These are phyloP conservation scores for Abrus pulchellus DNA, from an alignment of 306 rosid species.

Conservation along the genomic window DNA sequence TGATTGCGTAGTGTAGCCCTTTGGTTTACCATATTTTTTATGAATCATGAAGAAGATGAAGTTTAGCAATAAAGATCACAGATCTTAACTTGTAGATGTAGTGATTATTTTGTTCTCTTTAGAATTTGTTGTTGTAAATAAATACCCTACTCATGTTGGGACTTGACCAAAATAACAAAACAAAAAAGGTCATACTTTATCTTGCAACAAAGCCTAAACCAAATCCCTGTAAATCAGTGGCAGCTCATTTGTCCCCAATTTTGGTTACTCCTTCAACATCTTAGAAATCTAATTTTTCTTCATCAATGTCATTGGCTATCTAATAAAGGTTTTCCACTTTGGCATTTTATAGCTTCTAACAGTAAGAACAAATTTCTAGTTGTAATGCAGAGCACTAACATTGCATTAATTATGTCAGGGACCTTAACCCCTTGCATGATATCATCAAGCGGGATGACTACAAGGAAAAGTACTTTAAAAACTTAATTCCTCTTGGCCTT, in stretches of 20 bases:
- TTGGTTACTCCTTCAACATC: neutral
- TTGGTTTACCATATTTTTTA: neutral
- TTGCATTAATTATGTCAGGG: conserved; percentile 63
- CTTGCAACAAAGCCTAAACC: conserved; percentile 11
- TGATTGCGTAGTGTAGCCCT: neutral
- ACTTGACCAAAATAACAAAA: conserved; percentile 29
- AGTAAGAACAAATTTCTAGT: conserved; percentile 12
- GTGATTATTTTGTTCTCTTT: neutral
- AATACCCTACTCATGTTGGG: neutral
- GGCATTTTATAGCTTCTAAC: conserved; percentile 16
- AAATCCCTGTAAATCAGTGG: conserved; percentile 16
- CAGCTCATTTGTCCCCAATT: neutral
- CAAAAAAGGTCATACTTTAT: neutral
- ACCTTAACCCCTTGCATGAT: conserved; percentile 91
- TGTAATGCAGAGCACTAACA: conserved; percentile 36
- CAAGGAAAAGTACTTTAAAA: conserved; percentile 79
- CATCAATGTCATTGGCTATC: conserved; percentile 2
- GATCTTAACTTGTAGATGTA: neutral
- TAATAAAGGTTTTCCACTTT: conserved; percentile 18
- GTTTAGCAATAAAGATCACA: neutral
- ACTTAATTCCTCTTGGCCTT: conserved; percentile 78
- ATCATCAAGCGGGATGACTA: conserved; percentile 67
- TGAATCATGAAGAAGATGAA: conserved; percentile 28
- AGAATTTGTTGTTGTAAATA: neutral
- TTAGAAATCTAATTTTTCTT: neutral